Conservation (phyloP, 371 early-diverging fungal species). For the Mortierella sp. region DNA sequence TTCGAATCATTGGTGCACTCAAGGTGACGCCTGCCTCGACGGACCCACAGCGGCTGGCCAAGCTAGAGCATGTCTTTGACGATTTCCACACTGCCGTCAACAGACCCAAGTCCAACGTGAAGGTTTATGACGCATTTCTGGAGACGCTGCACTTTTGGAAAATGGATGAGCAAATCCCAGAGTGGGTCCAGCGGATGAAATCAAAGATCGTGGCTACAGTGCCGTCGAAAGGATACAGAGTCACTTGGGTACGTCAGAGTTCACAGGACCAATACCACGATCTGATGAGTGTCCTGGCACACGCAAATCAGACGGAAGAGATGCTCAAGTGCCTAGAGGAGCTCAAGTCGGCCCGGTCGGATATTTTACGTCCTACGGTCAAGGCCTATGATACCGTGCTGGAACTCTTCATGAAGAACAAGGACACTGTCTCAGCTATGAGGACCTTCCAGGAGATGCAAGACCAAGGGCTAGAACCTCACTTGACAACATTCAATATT, state of each 20-base stretch:
- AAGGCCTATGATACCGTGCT: slow-evolving; percentile 30
- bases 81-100: slow-evolving; percentile 36
- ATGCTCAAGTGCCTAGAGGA: slow-evolving; percentile 45
- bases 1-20: slow-evolving; percentile 26
- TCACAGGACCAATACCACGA: slow-evolving; percentile 45
- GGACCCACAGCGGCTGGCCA: background rate
- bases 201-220: slow-evolving; percentile 5
- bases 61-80: slow-evolving; percentile 34
- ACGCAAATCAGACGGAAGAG: slow-evolving; percentile 24
- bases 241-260: slow-evolving; percentile 1
- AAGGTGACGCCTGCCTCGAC: slow-evolving; percentile 15
- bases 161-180: slow-evolving; percentile 18
- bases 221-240: background rate
- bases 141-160: slow-evolving; percentile 43
- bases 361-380: slow-evolving; percentile 42
- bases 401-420: slow-evolving; percentile 14
- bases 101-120: slow-evolving; percentile 32
- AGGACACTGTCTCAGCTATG: slow-evolving; percentile 26
- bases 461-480: slow-evolving; percentile 21
- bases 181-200: slow-evolving; percentile 31
- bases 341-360: slow-evolving; percentile 17
- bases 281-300: slow-evolving; percentile 28
- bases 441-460: slow-evolving; percentile 42
- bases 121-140: slow-evolving; percentile 30
- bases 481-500: slow-evolving; percentile 44